These are phyloP conservation scores for Coniochaeta hoffmannii DNA, from an alignment of 2,329 filamentous ascomycete species.

Conservation along the genomic window DNA sequence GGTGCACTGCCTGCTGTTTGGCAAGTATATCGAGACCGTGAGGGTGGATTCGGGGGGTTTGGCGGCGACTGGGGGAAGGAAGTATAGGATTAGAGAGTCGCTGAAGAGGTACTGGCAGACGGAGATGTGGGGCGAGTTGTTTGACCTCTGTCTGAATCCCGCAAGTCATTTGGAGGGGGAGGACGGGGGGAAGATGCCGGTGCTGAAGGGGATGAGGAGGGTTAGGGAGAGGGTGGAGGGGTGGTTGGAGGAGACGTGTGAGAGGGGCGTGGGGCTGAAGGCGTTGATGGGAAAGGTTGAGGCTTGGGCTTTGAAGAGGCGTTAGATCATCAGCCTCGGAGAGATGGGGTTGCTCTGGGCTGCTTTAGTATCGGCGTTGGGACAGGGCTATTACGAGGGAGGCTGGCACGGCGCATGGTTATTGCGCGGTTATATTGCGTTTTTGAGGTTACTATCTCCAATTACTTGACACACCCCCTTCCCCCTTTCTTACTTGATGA, in stretches of 20 bases:
- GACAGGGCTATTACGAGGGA: too few relatives aligned
- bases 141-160: constrained; percentile 83
- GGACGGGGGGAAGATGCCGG: constrained; percentile 61
- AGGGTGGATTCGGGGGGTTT: constrained; percentile 47
- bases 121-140: constrained; percentile 78
- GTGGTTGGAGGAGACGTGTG: constrained; percentile 75
- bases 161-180: constrained; percentile 57
- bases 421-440: too few relatives aligned
- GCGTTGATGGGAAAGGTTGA: constrained; percentile 59
- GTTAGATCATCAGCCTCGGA: constrained; percentile 18
- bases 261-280: constrained; percentile 71
- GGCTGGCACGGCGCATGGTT: too few relatives aligned
- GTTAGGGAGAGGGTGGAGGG: constrained; percentile 74
- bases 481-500: background rate
- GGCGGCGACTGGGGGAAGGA: constrained; percentile 49
- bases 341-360: too few relatives aligned
- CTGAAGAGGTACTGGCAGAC: constrained; percentile 96
- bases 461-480: too few relatives aligned
- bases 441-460: too few relatives aligned
- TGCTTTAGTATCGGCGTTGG: too few relatives aligned
- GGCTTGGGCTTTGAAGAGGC: constrained; percentile 31
- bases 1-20: constrained; percentile 83
- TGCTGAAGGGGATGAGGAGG: constrained; percentile 59
- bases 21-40: constrained; percentile 84
- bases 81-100: constrained; percentile 72